Evolutionary conservation across 2,329 filamentous ascomycete species (phyloP).

Genomic region (Thermomyces lanuginosus): DNA sequence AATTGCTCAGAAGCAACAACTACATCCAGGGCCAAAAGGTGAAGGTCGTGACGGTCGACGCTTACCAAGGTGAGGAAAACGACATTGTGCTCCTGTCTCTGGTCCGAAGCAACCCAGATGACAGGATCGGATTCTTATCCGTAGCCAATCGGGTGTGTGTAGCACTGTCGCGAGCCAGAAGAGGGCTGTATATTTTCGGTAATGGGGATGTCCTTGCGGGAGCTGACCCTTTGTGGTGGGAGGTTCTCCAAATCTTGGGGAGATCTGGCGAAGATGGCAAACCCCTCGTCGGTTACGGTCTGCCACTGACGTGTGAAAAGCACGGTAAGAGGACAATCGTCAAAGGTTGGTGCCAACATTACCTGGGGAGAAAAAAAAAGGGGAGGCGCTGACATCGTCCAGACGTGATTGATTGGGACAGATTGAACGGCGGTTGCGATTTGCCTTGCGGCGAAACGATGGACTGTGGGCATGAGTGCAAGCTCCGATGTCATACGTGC

Average conservation of each 20-base stretch:
- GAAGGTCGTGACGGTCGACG: conserved; percentile 68
- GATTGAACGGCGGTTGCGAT: conserved; percentile 38
- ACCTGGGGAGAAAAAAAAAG: no score
- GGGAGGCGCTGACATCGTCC: conserved; percentile 6
- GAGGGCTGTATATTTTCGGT: conserved; percentile 74
- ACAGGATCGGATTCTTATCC: conserved; percentile 55
- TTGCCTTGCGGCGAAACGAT: conserved; percentile 29
- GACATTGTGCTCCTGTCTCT: conserved; percentile 66
- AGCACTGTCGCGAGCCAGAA: conserved; percentile 51
- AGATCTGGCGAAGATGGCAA: conserved; percentile 7
- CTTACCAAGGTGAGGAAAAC: conserved; percentile 84
- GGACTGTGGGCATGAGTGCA: conserved; percentile 38
- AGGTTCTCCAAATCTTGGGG: conserved; percentile 31
- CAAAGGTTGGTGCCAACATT: conserved; percentile 25
- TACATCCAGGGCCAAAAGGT: conserved; percentile 31
- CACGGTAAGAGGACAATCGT: conserved; percentile 41
- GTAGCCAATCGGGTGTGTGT: conserved; percentile 48
- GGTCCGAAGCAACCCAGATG: conserved; percentile 48
- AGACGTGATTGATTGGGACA: conserved; percentile 31
- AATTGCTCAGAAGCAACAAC: conserved; percentile 24
- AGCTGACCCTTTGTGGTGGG: conserved; percentile 35
- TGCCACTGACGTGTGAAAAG: conserved; percentile 48
- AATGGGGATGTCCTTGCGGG: conserved; percentile 43
- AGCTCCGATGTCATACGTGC: conserved; percentile 37
- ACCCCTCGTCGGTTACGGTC: conserved; percentile 27